Evolutionary conservation across 176 grass and related monocot genomes (phyloP).

Genomic region (Tillandsia fasciculata): DNA sequence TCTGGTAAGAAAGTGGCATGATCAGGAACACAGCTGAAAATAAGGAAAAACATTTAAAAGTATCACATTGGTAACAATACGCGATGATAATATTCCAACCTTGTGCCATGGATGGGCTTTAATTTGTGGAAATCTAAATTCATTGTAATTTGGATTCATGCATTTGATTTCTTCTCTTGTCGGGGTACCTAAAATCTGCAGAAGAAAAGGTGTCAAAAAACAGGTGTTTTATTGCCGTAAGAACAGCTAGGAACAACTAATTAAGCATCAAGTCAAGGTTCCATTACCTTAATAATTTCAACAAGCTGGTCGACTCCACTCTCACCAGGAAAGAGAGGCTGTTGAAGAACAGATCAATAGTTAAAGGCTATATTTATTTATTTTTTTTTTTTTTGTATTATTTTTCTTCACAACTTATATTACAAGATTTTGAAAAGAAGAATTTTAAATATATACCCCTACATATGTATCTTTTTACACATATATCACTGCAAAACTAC

Average conservation of each 20-base stretch:
- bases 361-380: background rate
- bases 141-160: slow-evolving; percentile 78
- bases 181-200: slow-evolving; percentile 60
- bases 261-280: background rate
- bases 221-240: background rate
- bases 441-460: no score
- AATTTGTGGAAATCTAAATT: slow-evolving; percentile 76
- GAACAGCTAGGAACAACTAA: background rate
- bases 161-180: slow-evolving; percentile 88
- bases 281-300: slow-evolving; percentile 67
- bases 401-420: no score
- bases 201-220: background rate
- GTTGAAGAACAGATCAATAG: slow-evolving; percentile 10
- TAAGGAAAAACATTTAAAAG: background rate
- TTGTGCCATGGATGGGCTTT: slow-evolving; percentile 86
- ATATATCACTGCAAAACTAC: no score
- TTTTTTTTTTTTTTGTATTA: background rate
- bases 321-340: slow-evolving; percentile 79
- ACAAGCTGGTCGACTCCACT: slow-evolving; percentile 85
- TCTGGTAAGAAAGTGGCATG: slow-evolving; percentile 11
- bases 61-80: slow-evolving; percentile 4
- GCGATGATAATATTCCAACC: slow-evolving; percentile 14
- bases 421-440: no score
- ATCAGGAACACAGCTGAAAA: background rate
- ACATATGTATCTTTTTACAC: no score